These are phyloP conservation scores for Colletotrichum sublineola DNA, from an alignment of 2,329 filamentous ascomycete genomes.

Conservation along the genomic window DNA sequence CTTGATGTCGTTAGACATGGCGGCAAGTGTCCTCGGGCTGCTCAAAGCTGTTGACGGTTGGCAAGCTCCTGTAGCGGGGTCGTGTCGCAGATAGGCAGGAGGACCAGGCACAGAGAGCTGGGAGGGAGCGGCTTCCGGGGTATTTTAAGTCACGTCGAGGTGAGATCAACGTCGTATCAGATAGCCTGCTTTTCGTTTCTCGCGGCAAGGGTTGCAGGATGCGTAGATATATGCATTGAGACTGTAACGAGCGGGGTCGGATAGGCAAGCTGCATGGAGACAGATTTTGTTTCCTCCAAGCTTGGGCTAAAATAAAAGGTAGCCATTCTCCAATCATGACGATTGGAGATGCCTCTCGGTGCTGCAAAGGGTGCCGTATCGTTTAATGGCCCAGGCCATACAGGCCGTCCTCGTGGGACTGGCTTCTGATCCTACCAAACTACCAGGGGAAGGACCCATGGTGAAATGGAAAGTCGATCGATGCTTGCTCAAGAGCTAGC, in stretches of 20 bases:
- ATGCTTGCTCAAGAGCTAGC: conserved; percentile 17
- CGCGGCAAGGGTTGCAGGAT: conserved; percentile 30
- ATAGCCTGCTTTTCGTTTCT: conserved; percentile 21
- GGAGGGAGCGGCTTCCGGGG: conserved; percentile 17
- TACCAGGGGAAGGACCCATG: conserved; percentile 1
- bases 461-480: conserved; percentile 28
- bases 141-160: conserved; percentile 31
- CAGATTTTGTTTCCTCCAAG: conserved; percentile 28
- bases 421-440: conserved; percentile 5
- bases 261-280: neutral
- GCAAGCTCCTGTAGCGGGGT: conserved; percentile 35
- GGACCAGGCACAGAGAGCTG: neutral
- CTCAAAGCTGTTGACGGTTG: conserved; percentile 22
- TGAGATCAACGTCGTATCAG: conserved; percentile 29
- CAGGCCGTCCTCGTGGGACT: conserved; percentile 33
- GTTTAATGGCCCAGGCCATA: conserved; percentile 17
- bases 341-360: conserved; percentile 15
- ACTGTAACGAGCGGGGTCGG: conserved; percentile 11
- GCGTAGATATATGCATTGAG: neutral
- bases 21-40: conserved; percentile 12
- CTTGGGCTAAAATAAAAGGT: neutral
- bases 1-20: conserved; percentile 36
- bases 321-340: conserved; percentile 31
- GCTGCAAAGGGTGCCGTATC: conserved; percentile 7
- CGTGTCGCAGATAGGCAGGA: conserved; percentile 20